A percentile compares a stretch with the other conserved stretches of the same genome.
phyloP scores from a whole-genome alignment of 2,329 filamentous ascomycete species.

The Fusarium piperis region DNA sequence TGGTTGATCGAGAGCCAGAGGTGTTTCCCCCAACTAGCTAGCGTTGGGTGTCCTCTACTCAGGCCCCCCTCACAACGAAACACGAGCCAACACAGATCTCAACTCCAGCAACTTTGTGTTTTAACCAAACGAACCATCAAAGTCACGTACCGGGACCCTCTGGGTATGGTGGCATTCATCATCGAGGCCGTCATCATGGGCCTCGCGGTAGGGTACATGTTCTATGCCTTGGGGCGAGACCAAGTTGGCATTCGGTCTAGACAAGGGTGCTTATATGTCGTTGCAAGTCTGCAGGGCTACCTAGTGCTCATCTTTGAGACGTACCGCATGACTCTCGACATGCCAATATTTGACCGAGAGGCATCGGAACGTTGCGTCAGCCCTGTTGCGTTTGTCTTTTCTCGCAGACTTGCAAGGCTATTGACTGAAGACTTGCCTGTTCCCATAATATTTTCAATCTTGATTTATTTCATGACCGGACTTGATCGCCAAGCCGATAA shows the following conservation, averaged over 20 bases:
- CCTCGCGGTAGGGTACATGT: constrained; percentile 78
- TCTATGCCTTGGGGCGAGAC: constrained; percentile 70
- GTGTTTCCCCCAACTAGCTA: background rate
- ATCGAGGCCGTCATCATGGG: constrained; percentile 77
- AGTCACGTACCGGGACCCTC: constrained; percentile 78
- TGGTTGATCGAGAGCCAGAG: constrained; percentile 55
- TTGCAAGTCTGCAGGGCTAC: constrained; percentile 78
- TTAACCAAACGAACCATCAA: constrained; percentile 75
- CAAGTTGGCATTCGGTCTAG: constrained; percentile 78
- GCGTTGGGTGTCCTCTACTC: background rate
- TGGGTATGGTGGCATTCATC: constrained; percentile 77
- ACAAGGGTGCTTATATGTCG: constrained; percentile 77
- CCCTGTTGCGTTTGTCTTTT: constrained; percentile 75
- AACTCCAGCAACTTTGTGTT: constrained; percentile 70
- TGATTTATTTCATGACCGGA: constrained; percentile 83
- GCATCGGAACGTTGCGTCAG: constrained; percentile 77
- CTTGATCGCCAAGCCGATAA: constrained; percentile 70
- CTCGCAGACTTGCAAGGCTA: constrained; percentile 73
- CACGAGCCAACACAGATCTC: constrained; percentile 50
- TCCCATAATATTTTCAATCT: constrained; percentile 73
- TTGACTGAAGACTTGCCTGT: constrained; percentile 78
- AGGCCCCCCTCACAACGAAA: background rate
- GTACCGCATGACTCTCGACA: constrained; percentile 78
- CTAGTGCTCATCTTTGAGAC: constrained; percentile 80
- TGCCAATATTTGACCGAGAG: constrained; percentile 80